phyloP scores from a whole-genome alignment of 768 basidiomycete genomes.

The Collybiopsis luxurians region DNA sequence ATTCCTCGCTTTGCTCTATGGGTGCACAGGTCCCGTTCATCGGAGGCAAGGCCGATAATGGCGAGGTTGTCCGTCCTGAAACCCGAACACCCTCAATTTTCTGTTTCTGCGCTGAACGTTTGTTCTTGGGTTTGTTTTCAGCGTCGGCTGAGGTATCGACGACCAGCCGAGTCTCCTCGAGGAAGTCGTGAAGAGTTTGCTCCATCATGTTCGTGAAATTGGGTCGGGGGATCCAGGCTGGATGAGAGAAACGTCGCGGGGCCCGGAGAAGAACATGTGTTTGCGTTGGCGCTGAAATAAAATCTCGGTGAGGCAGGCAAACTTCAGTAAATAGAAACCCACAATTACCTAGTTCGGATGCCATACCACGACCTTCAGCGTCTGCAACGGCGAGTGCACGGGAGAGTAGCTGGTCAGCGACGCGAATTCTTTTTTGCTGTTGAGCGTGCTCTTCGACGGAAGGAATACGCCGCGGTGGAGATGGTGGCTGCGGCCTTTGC shows the following conservation, averaged over 20 bases:
- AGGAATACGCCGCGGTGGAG: background rate
- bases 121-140: background rate
- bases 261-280: conserved; percentile 24
- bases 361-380: conserved; percentile 27
- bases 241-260: conserved; percentile 23
- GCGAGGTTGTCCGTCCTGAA: conserved; percentile 23
- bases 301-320: background rate
- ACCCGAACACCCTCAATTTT: conserved; percentile 51
- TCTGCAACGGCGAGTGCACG: conserved; percentile 33
- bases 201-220: conserved; percentile 38
- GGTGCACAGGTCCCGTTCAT: background rate
- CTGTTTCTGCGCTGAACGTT: conserved; percentile 19
- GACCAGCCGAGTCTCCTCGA: conserved; percentile 26
- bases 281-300: conserved; percentile 16
- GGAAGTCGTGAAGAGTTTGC: conserved; percentile 35
- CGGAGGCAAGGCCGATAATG: conserved; percentile 19
- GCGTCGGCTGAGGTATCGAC: background rate
- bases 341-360: conserved; percentile 32
- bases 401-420: conserved; percentile 32
- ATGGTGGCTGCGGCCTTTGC: conserved; percentile 11
- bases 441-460: conserved; percentile 13
- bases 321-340: background rate
- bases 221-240: conserved; percentile 32
- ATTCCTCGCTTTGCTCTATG: background rate
- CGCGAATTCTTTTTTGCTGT: conserved; percentile 29